A percentile compares a stretch with the other conserved stretches of the same genome.
Evolutionary conservation across 305 asterid species (phyloP).

Genomic region (Fraxinus paxiana): DNA sequence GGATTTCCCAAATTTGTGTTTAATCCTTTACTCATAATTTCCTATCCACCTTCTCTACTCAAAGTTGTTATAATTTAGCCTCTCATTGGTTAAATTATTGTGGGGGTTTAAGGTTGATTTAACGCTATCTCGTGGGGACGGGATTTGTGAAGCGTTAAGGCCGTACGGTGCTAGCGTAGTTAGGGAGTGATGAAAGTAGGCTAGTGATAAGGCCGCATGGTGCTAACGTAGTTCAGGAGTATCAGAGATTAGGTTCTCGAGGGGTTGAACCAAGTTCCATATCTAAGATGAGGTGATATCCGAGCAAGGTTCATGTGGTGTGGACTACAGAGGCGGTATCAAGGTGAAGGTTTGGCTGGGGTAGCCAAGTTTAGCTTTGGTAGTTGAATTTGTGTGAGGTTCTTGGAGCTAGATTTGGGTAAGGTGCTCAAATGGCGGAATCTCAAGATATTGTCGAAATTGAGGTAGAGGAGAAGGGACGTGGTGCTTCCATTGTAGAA

Average conservation of each 20-base stretch:
- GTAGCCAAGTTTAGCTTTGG: neutral
- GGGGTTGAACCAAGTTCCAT: neutral
- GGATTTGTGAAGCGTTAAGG: neutral
- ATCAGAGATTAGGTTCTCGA: neutral
- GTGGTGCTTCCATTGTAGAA: neutral
- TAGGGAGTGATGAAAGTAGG: neutral
- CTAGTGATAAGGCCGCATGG: neutral
- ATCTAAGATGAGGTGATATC: neutral
- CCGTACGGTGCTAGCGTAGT: neutral
- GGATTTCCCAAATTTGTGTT: neutral
- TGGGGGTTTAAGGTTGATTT: neutral
- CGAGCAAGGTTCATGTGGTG: neutral
- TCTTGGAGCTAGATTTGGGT: neutral
- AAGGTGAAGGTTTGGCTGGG: neutral
- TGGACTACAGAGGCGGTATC: neutral
- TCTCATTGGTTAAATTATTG: neutral
- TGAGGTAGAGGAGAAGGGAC: neutral
- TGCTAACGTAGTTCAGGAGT: neutral
- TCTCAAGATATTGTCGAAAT: neutral
- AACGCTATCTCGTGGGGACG: neutral
- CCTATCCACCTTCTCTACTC: neutral
- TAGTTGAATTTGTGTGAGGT: neutral
- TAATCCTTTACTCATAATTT: too few relatives aligned
- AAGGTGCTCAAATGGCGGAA: neutral
- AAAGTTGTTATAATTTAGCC: neutral